Evolutionary conservation across 257 asterid species (phyloP), one percentile per base, ranked within the genome.

Genomic region (Fraxinus cuspidata): DNA sequence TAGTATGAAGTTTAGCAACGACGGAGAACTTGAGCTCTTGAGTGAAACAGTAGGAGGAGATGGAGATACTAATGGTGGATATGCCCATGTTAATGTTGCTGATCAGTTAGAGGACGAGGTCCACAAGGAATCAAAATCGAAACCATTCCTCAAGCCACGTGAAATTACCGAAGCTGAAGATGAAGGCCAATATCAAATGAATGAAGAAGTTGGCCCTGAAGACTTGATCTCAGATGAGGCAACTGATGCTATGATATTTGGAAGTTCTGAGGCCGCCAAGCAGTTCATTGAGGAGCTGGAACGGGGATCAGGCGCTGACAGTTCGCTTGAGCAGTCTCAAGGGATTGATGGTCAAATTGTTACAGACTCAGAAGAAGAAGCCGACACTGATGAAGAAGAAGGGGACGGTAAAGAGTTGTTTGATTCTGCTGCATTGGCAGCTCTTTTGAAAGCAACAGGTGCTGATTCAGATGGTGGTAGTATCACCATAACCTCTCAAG

Each of bases 341-440:
- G 71, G 87, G 69, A 79, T 90, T 51, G 98, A 95, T 84, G 99
- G 99, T 15, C 98, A 91, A 79, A 84, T 95, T n/a, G 96, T 87
- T 77, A 93, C 97, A 0, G 99, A 95, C 82, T 93, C 99, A 4
- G 98, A 94, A 70, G 99, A 90, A 73, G 98, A 92, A 70, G 96
- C 82, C 21, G 99, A 90, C 79, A 88, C 92, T 75, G 99, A 95
- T 77, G 99, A 93, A 70, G 98, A 93, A 80, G 97, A 93, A 81
- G 97, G 92, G 40, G 98, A 90, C 40, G 97, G 92, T 21, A 91
- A 92, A 66, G 97, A 92, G 58, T 40, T 95, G 79, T 90, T 95
- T 29, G 95, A 92, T 86, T 89, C 97, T 79, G 89, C 98, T 80
- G 99, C 98, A 69, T 83, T 95, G 77, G 98, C 99, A 72, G 97